A percentile compares a stretch with the other conserved stretches of the same genome.
Conservation (phyloP, 768 basidiomycete genomes). For the Leucogyrophana mollusca region DNA sequence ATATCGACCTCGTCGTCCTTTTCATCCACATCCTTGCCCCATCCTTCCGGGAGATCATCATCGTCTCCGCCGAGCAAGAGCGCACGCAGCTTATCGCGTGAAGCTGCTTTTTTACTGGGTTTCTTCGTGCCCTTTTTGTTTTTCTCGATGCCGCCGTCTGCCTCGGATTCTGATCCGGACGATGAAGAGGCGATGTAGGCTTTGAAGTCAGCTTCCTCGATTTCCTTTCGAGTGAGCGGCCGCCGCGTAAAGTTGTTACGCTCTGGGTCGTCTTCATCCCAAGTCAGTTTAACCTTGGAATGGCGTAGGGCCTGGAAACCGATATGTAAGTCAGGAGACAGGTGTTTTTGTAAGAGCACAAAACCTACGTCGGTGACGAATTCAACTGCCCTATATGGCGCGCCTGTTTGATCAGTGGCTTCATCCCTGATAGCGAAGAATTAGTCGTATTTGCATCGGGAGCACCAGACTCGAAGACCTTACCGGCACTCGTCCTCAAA, state of each 20-base stretch:
- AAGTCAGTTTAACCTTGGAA: slow-evolving; percentile 96
- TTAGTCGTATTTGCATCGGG: not conserved
- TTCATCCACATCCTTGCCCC: slow-evolving; percentile 51
- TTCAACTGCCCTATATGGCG: slow-evolving; percentile 72
- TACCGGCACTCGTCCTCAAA: slow-evolving; percentile 80
- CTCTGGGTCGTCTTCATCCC: slow-evolving; percentile 97
- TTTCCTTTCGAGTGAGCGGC: slow-evolving; percentile 74
- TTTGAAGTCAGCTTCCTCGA: slow-evolving; percentile 89
- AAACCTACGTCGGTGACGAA: slow-evolving; percentile 87
- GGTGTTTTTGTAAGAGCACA: no score
- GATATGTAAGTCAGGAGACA: not conserved
- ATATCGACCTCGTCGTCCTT: slow-evolving; percentile 61
- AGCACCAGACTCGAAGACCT: not conserved
- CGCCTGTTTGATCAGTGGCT: slow-evolving; percentile 62
- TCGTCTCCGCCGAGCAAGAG: slow-evolving; percentile 68
- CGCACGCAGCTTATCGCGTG: slow-evolving; percentile 72
- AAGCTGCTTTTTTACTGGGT: slow-evolving; percentile 37
- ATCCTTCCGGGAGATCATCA: slow-evolving; percentile 80
- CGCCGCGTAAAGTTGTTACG: slow-evolving; percentile 80
- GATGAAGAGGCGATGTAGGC: slow-evolving; percentile 73
- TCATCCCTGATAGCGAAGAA: slow-evolving; percentile 62
- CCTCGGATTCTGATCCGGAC: slow-evolving; percentile 59
- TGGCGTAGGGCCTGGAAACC: slow-evolving; percentile 82
- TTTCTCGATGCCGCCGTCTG: slow-evolving; percentile 26
- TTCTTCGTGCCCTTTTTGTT: slow-evolving; percentile 13